These are phyloP conservation scores for Diplosphaera chodatii DNA, from an alignment of 139 green algal genomes.

Conservation along the genomic window DNA sequence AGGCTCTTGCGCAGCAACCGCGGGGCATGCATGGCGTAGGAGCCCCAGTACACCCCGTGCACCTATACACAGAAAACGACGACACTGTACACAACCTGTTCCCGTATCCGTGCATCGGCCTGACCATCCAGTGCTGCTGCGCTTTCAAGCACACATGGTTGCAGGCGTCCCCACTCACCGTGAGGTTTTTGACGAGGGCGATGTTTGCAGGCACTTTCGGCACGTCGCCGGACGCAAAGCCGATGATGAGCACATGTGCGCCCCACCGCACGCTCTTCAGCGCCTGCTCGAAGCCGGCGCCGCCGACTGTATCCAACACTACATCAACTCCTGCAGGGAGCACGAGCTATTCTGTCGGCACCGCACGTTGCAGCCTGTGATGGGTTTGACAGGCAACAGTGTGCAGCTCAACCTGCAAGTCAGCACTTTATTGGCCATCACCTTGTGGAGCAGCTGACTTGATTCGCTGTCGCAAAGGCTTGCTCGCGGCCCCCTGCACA, in stretches of 20 bases:
- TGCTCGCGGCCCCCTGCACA: not conserved
- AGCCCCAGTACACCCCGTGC: slow-evolving; percentile 71
- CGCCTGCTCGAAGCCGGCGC: slow-evolving; percentile 49
- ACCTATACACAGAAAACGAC: too few species aligned
- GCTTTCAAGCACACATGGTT: too few species aligned
- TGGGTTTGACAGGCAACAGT: too few species aligned
- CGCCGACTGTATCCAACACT: slow-evolving; percentile 82
- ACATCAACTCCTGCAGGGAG: slow-evolving; percentile 61
- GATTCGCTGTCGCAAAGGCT: not conserved
- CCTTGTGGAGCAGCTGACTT: not conserved
- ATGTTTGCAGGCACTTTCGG: slow-evolving; percentile 68
- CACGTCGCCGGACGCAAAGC: slow-evolving; percentile 70
- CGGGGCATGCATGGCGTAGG: slow-evolving; percentile 50
- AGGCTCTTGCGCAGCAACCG: slow-evolving; percentile 47
- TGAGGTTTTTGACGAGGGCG: slow-evolving; percentile 82
- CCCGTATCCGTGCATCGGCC: too few species aligned
- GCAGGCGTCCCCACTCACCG: slow-evolving; percentile 39
- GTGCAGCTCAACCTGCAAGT: too few species aligned
- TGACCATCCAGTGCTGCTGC: too few species aligned
- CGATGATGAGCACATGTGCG: slow-evolving; percentile 75
- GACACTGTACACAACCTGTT: too few species aligned
- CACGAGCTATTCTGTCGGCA: too few species aligned
- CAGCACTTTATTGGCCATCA: too few species aligned
- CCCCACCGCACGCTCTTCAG: slow-evolving; percentile 68
- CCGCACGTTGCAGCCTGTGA: too few species aligned